Evolutionary conservation across 1,284 basidiomycete species (phyloP), one percentile per base, ranked within the genome.

Genomic region (Cerrena zonata): DNA sequence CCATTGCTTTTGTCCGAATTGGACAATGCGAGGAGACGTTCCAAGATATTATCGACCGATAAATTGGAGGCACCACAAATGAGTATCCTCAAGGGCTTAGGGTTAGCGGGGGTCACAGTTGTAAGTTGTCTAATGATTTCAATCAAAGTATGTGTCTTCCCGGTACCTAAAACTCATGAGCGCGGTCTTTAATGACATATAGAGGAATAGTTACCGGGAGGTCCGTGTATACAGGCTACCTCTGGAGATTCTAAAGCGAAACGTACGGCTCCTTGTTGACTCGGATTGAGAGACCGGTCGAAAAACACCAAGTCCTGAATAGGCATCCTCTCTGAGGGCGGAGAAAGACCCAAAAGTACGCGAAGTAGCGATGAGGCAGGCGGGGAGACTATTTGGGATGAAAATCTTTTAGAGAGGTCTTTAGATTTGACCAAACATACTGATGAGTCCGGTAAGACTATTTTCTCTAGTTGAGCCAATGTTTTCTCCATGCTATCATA

Each of bases 191-290:
- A n/a, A n/a, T n/a, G n/a, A n/a, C n/a, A 27, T 45, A 39, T 66
- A 53, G 65, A 89, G n/a, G n/a, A n/a, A n/a, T n/a, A n/a, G n/a
- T n/a, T n/a, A n/a, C 91, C 94, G 53, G 95, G 94, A 4, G 95
- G 95, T 0, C 95, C 94, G 63, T 97, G 94, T n/a, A 99, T 94
- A 57, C 94, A 91, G 0, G 90, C 89, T 0, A 97, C 77, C 62
- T 94, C 86, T 1, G 80, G 74, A 0, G 85, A 79, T 52, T 78
- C 76, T 2, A 94, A 65, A 3, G 84, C 84, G 58, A 92, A 90
- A 46, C 68, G 75, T 38, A 94, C 82, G 0, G 94, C 93, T 18
- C 80, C 75, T 63, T 86, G 84, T 65, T 99, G 95, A 53, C 89
- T 91, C 0, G 76, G 68, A 64, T 99, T 98, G 40, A 98, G 72